Base-by-base conservation (phyloP, 306 rosid genomes). In the Abrus pulchellus region DNA sequence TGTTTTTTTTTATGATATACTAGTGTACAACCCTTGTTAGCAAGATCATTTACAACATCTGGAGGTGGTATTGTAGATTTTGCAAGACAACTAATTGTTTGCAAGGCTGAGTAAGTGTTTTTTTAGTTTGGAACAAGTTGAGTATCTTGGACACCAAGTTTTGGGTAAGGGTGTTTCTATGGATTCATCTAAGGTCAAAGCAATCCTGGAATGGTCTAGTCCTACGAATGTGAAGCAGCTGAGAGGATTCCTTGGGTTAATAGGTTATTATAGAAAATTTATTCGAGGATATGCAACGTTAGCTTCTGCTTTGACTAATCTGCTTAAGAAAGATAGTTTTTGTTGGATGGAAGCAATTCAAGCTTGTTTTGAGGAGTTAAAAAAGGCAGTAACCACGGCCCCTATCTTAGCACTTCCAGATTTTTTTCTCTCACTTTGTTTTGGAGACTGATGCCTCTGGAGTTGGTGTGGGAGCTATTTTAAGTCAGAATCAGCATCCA, bases 321-420 rank as follows among this genome's bases (percentile, higher is more conserved):
- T 47, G 12, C 13, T 47, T 0, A 47, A 47, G 9, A 41, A 41
- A 5, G 45, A 41, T 3, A 6, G 6, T n/a, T 52, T 11, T 2
- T 3, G 0, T 0, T 52, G 56, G 56, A 2, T 0, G 7, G 9
- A 1, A 0, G 9, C 14, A 4, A 11, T 0, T 1, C 20, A 20
- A 20, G 20, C 20, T 20, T 52, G 0, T 1, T 4, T 20, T 20
- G 20, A 20, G 20, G 20, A 20, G 20, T 20, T 20, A 20, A 20
- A 20, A 20, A 20, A 20, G 20, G 20, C 20, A 20, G 20, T 20
- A 20, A 20, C 20, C 20, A 20, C 0, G 20, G 20, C 20, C 20
- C 20, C 20, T 20, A 0, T 20, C 20, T 20, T 20, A 20, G 20
- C 20, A 20, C 20, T 20, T 20, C 20, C 0, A 20, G 20, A 20